phyloP scores from a whole-genome alignment of 2,329 filamentous ascomycete genomes.

The Aspergillus brunneoviolaceus region DNA sequence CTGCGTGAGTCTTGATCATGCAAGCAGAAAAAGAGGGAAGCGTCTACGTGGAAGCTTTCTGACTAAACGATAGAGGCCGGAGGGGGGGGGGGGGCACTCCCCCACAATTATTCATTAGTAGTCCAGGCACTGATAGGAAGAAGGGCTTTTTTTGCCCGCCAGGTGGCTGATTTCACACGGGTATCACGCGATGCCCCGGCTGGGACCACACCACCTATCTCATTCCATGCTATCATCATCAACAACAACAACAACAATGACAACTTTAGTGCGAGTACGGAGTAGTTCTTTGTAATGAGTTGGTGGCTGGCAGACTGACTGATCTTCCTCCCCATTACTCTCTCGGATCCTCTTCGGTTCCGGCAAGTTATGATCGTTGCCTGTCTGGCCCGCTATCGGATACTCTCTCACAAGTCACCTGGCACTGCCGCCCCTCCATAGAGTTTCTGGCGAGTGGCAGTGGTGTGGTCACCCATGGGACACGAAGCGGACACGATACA shows the following conservation, averaged over 20 bases:
- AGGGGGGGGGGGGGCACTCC: too few relatives aligned
- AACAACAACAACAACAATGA: background rate
- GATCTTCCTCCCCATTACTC: background rate
- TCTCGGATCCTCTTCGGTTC: background rate
- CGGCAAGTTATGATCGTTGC: too few relatives aligned
- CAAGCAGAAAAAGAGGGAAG: background rate
- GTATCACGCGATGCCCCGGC: slow-evolving; percentile 5
- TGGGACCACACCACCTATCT: slow-evolving; percentile 1
- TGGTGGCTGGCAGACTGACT: too few relatives aligned
- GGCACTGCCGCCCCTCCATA: background rate
- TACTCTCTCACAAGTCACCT: background rate
- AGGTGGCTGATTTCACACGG: slow-evolving; percentile 3
- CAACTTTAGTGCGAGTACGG: too few relatives aligned
- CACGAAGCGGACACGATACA: background rate
- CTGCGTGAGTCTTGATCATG: slow-evolving; percentile 15
- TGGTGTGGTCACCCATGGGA: background rate
- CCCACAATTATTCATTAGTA: background rate
- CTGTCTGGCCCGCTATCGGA: too few relatives aligned
- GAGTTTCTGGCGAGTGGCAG: background rate
- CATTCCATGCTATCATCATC: background rate
- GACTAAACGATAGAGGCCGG: background rate
- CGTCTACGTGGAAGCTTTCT: slow-evolving; percentile 2
- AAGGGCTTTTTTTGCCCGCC: background rate
- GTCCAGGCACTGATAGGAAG: background rate
- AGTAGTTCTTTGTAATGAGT: too few relatives aligned